Percentiles rank a stretch among this genome's conserved stretches.
Conservation (phyloP, 2,329 filamentous ascomycete genomes). For the Penicillium psychrosexuale region DNA sequence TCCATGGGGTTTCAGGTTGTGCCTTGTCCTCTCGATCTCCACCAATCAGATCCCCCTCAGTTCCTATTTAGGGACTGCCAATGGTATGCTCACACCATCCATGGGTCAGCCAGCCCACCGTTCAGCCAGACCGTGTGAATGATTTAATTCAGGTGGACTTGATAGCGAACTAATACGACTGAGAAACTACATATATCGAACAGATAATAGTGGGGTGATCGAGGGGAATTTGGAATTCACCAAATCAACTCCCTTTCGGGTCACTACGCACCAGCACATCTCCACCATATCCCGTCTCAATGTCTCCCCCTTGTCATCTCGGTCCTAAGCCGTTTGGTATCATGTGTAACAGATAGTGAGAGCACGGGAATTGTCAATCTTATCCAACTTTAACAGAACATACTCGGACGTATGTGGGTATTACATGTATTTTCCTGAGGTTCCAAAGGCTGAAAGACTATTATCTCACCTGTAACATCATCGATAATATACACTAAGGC, state of each 20-base stretch:
- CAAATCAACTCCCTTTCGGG: neutral
- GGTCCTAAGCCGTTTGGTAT: neutral
- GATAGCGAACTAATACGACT: neutral
- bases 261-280: conserved; percentile 6
- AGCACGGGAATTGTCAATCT: neutral
- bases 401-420: neutral
- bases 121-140: conserved; percentile 10
- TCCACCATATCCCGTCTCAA: conserved; percentile 11
- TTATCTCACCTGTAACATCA: neutral
- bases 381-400: neutral
- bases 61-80: neutral
- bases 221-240: neutral
- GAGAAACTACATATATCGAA: neutral
- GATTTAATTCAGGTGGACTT: neutral
- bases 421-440: neutral
- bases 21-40: neutral
- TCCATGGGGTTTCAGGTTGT: conserved; percentile 29
- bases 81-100: neutral
- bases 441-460: too few relatives aligned
- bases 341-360: neutral
- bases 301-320: conserved; percentile 7
- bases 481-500: conserved; percentile 5
- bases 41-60: neutral
- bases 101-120: conserved; percentile 19
- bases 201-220: neutral